Conservation (phyloP, 805 yeast genomes). For the Nakazawaea molendinolei region DNA sequence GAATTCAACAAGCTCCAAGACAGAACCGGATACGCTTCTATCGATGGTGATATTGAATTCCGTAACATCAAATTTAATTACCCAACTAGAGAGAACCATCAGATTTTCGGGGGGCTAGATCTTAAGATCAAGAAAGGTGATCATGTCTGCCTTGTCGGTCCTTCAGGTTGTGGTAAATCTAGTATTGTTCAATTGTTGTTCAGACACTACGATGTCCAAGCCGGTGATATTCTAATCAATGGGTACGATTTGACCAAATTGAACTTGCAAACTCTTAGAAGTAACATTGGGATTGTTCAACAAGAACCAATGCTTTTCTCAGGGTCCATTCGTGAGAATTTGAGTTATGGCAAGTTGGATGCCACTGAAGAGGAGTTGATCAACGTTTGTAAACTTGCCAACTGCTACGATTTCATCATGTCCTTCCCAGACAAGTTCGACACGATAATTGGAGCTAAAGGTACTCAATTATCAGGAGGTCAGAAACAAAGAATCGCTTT, state of each 20-base stretch:
- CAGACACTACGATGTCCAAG: constrained; percentile 74
- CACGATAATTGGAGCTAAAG: constrained; percentile 81
- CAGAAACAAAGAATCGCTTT: constrained; percentile 90
- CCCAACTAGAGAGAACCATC: constrained; percentile 75
- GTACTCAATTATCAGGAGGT: constrained; percentile 89
- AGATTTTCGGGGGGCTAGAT: constrained; percentile 55
- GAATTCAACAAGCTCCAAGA: constrained; percentile 19
- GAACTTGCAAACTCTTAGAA: constrained; percentile 67
- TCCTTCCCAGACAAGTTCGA: constrained; percentile 79
- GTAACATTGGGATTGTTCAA: constrained; percentile 80
- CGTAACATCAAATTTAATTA: constrained; percentile 62
- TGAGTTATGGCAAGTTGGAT: constrained; percentile 65
- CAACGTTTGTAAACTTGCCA: constrained; percentile 62
- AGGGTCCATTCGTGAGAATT: constrained; percentile 79
- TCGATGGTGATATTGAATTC: constrained; percentile 56
- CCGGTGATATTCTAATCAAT: constrained; percentile 62
- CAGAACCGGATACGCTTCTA: constrained; percentile 16
- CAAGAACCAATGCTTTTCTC: constrained; percentile 89
- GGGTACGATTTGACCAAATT: constrained; percentile 54
- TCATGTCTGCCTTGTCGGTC: constrained; percentile 90
- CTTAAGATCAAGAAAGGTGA: constrained; percentile 70
- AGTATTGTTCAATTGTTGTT: constrained; percentile 75
- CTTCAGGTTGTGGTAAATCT: constrained; percentile 95
- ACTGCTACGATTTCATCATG: constrained; percentile 60
- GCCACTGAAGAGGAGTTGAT: constrained; percentile 54